phyloP scores from a whole-genome alignment of 2,329 filamentous ascomycete genomes.

The Xylaria sp. region DNA sequence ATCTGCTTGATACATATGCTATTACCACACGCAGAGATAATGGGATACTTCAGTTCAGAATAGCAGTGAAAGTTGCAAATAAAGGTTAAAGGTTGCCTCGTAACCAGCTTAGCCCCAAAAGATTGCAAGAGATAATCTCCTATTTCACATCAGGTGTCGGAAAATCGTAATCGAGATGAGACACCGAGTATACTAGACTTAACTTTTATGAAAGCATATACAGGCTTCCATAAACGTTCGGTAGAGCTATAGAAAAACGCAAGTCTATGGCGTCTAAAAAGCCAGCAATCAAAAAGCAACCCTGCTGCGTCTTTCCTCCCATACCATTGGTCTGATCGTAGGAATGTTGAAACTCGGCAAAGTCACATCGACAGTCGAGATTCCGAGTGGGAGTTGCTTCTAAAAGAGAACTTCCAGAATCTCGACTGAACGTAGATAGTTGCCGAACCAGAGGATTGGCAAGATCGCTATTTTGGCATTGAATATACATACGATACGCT shows the following conservation, averaged over 20 bases:
- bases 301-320: not conserved
- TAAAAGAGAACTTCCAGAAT: not conserved
- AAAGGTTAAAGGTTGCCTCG: not conserved
- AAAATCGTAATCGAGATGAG: not conserved
- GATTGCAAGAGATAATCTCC: not conserved
- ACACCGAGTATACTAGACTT: not conserved
- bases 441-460: not conserved
- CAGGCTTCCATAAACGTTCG: too few relatives aligned
- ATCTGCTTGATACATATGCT: not conserved
- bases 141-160: not conserved
- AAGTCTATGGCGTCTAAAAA: not conserved
- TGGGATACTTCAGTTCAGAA: not conserved
- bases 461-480: not conserved
- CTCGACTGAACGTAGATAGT: not conserved
- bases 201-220: not conserved
- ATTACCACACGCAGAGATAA: not conserved
- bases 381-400: not conserved
- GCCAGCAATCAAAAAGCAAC: not conserved
- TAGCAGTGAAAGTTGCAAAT: not conserved
- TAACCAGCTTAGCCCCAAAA: too few relatives aligned
- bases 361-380: not conserved
- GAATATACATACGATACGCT: constrained; percentile 1
- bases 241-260: not conserved
- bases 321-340: not conserved
- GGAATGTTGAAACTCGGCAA: not conserved